Evolutionary conservation across 2,329 filamentous ascomycete genomes (phyloP), one percentile per base, ranked within the genome.

Genomic region (Myriosclerotinia scirpicola): DNA sequence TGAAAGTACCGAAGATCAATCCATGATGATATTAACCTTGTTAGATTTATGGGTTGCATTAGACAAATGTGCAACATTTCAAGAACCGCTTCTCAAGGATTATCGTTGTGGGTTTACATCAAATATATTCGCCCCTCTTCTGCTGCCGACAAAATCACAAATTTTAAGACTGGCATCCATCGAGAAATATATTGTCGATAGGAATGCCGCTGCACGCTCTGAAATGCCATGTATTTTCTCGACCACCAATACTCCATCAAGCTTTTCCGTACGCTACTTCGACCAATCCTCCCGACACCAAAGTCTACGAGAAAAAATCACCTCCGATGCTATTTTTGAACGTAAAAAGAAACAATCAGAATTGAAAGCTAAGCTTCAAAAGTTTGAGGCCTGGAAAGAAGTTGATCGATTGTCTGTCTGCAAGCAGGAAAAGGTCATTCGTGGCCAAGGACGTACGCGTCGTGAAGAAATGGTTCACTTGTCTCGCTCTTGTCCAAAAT

Each of bases 31-130:
- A 3, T 78, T 90, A 0, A 84, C 81, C 0, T 70, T 84, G 0
- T 70, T 86, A 3, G 85, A 88, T 64, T 73, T 89, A 0, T 90
- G 87, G 87, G 73, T 85, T 9, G 83, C 82, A 0, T 80, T 82
- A 42, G 86, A 90, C 68, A 81, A 77, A 61, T 77, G 78, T 2
- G 81, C 81, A 0, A 75, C 78, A 1, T 17, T 65, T 1, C 65
- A 75, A 0, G 76, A 79, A n/a, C 76, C 79, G 0, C 68, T 85
- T 6, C 71, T 89, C 0, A 9, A 7, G 0, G 73, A 84, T 0
- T 89, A 85, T 68, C 72, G 79, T 8, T 78, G 82, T 0, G 80
- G 80, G 5, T 73, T 89, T 0, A 78, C 79, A 0, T 14, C 63
- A 0, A 54, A 70, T 0, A 64, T 83, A 0, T 77, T 84, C 3